Conservation (phyloP, 2,329 filamentous ascomycete species). For the Chaetothyriales sp. region DNA sequence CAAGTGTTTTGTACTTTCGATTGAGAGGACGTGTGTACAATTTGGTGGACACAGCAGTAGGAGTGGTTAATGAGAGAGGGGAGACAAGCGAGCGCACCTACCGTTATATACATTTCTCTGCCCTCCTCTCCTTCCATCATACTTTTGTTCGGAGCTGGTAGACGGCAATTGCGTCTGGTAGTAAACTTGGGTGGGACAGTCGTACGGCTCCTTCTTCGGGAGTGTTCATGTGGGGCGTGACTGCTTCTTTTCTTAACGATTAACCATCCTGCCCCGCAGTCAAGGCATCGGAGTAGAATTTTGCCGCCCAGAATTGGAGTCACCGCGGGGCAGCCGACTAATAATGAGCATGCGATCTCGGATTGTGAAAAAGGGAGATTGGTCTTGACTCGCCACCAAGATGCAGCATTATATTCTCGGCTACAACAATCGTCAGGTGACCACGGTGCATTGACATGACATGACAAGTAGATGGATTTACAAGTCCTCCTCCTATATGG, state of each 20-base stretch:
- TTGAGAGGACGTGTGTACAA: not conserved
- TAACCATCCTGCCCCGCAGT: not conserved
- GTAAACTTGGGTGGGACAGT: not conserved
- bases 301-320: not conserved
- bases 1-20: too few species aligned
- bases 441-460: too few species aligned
- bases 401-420: too few species aligned
- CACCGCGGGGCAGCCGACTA: not conserved
- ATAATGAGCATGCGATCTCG: not conserved
- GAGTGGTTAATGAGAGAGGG: not conserved
- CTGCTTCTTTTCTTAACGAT: not conserved
- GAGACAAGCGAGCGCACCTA: not conserved
- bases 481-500: too few species aligned
- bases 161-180: not conserved
- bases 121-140: not conserved
- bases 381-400: too few species aligned
- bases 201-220: not conserved
- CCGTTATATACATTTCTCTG: not conserved
- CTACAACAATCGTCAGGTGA: too few species aligned
- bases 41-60: not conserved
- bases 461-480: not conserved
- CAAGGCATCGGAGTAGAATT: not conserved
- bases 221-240: not conserved
- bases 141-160: not conserved
- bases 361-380: too few species aligned